Base-by-base conservation (phyloP, 768 basidiomycete genomes). In the Glaciozyma antarctica region DNA sequence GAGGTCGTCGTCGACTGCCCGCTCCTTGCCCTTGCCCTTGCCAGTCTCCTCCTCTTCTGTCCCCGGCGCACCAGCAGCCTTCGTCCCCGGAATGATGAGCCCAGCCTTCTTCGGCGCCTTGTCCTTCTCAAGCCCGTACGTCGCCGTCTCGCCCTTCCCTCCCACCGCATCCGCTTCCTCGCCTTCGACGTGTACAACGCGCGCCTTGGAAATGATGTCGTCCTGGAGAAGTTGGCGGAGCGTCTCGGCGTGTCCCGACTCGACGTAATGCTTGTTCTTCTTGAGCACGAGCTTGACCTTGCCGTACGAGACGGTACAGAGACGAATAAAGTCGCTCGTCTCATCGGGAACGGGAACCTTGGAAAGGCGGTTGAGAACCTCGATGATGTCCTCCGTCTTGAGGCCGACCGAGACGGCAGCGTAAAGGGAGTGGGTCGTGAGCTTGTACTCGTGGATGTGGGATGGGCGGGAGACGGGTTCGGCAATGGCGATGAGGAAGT, bases 401-500 rank as follows among this genome's bases (percentile, higher is more conserved):
- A 99, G 80, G 34, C 95, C 95, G 66, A 99, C 95, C 19, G 94
- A 97, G 67, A 99, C 94, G 58, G 95, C 95, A 66, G 95, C 95
- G 77, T 99, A 98, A 21, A 99, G 81, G 22, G 94, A 98, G 77
- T 98, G 95, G 53, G 92, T 87, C 63, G 94, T 98, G 75, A 99
- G 84, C 79, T 94, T 91, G 82, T 98, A 99, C 81, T 98, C 95
- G 79, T 99, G 94, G 68, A 98, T 93, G 78, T 94, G 91, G 56
- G 90, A 86, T 60, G 95, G 95, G 81, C 94, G 94, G 82, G 92
- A 97, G 74, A 98, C 92, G 72, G 95, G 95, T 78, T 99, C 95
- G 73, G 90, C 90, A 58, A 99, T 98, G 47, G 95, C 94, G 52
- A 94, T 90, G 53, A 99, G 82, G 74, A 99, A 98, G 75, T 99